Evolutionary conservation across 768 basidiomycete species (phyloP), one percentile per base, ranked within the genome.

Genomic region (Naematelia encephala): DNA sequence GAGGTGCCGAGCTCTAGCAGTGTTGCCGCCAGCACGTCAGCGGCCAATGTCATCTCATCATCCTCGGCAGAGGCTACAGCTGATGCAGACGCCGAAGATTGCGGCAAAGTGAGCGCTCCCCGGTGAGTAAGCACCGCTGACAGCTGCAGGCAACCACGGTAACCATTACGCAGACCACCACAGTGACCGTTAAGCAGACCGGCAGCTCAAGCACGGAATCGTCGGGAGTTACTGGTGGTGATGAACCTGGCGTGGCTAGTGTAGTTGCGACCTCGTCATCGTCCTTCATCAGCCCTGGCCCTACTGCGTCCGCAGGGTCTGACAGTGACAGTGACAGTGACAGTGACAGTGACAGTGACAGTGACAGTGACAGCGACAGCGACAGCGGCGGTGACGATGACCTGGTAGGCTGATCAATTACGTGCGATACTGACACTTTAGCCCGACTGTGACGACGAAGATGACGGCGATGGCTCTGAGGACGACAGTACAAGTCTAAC

Each of bases 301-400:
- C 43, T 46, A 51, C 28, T 42, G 43, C 16, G 23, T 3, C 42
- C 14, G 56, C 23, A 4, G 51, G 16, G 16, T 43, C 39, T 43
- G 61, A 43, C n/a, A 25, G 34, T 26, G 56, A 54, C 11, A 51
- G 56, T 46, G 58, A 56, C 26, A 52, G 54, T 42, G 59, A 51
- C n/a, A 52, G 22, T 8, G 61, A 54, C 45, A 30, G 51, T 57
- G 27, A 51, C 28, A 43, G 8, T 28, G 30, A 30, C 43, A 13
- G 50, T 19, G 26, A 49, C 56, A 57, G 55, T 5, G 54, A 52
- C 43, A 47, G 51, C 19, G 60, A 62, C 8, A 43, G 52, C 34
- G 57, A 64, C 5, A 63, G 62, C 2, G 59, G 58, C 23, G 60
- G 61, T 1, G 62, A 57, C 21, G 56, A 57, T 16, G 61, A 49